Evolutionary conservation across 352 stramenopile species (phyloP).

Genomic region (Globisporangium solare): DNA sequence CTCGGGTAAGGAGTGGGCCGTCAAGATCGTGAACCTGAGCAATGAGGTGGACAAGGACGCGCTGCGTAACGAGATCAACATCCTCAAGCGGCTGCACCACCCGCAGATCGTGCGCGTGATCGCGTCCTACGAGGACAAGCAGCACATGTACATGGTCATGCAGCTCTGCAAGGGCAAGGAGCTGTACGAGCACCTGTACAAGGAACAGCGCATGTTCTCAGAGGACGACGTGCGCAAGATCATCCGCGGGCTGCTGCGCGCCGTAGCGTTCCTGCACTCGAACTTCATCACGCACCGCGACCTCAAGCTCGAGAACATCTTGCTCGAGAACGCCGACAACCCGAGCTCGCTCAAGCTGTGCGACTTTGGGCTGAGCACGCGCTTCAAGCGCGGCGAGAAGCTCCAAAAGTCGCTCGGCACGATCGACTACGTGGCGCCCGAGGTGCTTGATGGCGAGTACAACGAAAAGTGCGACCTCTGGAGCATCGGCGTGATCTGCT

Average conservation of each 20-base stretch:
- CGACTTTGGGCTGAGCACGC: slow-evolving; percentile 77
- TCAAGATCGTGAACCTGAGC: slow-evolving; percentile 69
- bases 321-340: slow-evolving; percentile 64
- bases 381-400: slow-evolving; percentile 68
- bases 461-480: slow-evolving; percentile 80
- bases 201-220: slow-evolving; percentile 50
- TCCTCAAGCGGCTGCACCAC: slow-evolving; percentile 73
- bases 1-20: slow-evolving; percentile 69
- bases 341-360: slow-evolving; percentile 72
- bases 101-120: slow-evolving; percentile 79
- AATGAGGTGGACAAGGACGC: slow-evolving; percentile 75
- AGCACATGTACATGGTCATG: slow-evolving; percentile 88
- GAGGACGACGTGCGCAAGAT: slow-evolving; percentile 67
- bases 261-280: slow-evolving; percentile 71
- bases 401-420: slow-evolving; percentile 70
- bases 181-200: slow-evolving; percentile 74
- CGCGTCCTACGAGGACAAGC: slow-evolving; percentile 68
- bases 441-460: slow-evolving; percentile 81
- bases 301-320: slow-evolving; percentile 79
- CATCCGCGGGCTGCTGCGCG: slow-evolving; percentile 52
- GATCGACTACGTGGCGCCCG: slow-evolving; percentile 79
- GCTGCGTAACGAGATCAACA: slow-evolving; percentile 73
- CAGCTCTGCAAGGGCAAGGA: slow-evolving; percentile 82
- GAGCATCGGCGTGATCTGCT: slow-evolving; percentile 79
- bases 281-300: slow-evolving; percentile 80